phyloP scores from a whole-genome alignment of 2,329 filamentous ascomycete species.

The Botrytis fragariae region DNA sequence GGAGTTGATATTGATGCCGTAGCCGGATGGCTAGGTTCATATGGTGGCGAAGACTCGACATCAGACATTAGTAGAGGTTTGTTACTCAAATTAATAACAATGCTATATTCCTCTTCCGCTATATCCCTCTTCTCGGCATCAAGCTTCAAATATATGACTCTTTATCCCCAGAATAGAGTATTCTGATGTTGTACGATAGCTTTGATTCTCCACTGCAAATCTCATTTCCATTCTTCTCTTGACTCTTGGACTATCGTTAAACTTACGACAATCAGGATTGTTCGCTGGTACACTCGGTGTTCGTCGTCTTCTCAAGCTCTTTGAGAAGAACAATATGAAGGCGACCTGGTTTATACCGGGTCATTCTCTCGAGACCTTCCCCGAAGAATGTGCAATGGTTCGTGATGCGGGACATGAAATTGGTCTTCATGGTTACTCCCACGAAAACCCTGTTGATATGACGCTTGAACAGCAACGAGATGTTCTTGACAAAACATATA shows the following conservation, averaged over 20 bases:
- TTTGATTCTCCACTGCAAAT: not conserved
- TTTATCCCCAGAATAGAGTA: not conserved
- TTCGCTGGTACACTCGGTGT: conserved; percentile 69
- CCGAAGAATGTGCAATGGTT: conserved; percentile 60
- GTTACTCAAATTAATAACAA: not conserved
- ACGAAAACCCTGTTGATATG: conserved; percentile 71
- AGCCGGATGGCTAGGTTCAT: conserved; percentile 72
- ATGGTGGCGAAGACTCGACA: conserved; percentile 69
- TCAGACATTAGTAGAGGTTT: conserved; percentile 69
- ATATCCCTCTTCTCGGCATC: not conserved
- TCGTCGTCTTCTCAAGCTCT: conserved; percentile 65
- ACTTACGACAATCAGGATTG: conserved; percentile 44
- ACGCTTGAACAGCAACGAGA: conserved; percentile 71
- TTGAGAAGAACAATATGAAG: conserved; percentile 70
- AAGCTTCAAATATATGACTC: not conserved
- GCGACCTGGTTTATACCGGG: conserved; percentile 65
- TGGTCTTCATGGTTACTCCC: conserved; percentile 69
- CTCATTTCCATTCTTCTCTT: not conserved
- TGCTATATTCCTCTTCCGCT: not conserved
- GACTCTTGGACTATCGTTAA: not conserved
- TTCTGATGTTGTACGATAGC: not conserved
- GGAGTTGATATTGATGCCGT: conserved; percentile 76
- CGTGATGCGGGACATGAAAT: conserved; percentile 63
- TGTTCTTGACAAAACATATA: conserved; percentile 71
- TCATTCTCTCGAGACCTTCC: conserved; percentile 63